Evolutionary conservation across 139 green algal genomes (phyloP), one percentile per base, ranked within the genome.

Genomic region (Desmodesmus armatus): DNA sequence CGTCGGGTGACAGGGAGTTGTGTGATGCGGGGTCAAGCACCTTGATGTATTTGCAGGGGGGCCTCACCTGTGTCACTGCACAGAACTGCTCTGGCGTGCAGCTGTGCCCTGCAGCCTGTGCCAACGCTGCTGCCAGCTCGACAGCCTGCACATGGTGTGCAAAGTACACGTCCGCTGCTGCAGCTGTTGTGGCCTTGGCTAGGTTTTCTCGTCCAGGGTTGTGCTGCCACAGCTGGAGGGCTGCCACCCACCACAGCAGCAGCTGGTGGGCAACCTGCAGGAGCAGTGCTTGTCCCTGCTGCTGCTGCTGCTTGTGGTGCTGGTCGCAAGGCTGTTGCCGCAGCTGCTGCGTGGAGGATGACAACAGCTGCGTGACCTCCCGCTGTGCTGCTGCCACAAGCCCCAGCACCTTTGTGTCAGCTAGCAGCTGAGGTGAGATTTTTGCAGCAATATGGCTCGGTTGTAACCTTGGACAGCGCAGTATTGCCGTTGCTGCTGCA

Each of bases 301-400:
- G 63, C 63, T 72, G 63, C 31, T 44, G 29, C 63, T 35, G 31
- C 63, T 72, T n/a, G n/a, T n/a, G n/a, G n/a, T n/a, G n/a, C n/a
- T n/a, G n/a, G 29, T 25, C 41, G 63, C 63, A 29, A 72, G 19
- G 63, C 63, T 27, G 3, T 41, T 5, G 63, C 29, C 63, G 27
- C 29, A 23, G 63, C 29, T 41, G 63, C n/a, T n/a, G n/a, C n/a
- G n/a, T n/a, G n/a, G n/a, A n/a, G 2, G 55, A 23, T 33, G 13
- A 5, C 21, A 13, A 5, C 21, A 65, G 55, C 55, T 31, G 25
- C 1, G 1, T 5, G 21, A 5, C 31, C 25, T 27, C 19, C 13
- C 6, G 55, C 55, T 65, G 55, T 17, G 55, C 55, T 35, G 19
- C 1, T 1, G 9, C 19, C 55, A 33, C 6, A 65, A 65, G 55